Conservation (phyloP, 257 asterid genomes). For the Fraxinus anomala region DNA sequence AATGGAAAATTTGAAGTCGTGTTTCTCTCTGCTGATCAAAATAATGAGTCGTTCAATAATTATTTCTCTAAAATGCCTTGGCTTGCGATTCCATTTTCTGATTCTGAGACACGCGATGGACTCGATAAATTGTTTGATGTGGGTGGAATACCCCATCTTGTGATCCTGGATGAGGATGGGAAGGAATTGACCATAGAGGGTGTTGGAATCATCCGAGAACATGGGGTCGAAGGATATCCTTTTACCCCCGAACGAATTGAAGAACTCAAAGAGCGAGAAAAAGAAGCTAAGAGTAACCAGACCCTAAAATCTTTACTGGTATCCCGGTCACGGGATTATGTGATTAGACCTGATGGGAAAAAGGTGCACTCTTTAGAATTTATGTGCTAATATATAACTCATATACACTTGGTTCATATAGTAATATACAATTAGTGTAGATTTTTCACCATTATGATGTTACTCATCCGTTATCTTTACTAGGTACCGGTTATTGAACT, state of each 20-base stretch:
- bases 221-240: slow-evolving; percentile 78
- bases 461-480: slow-evolving; percentile 9
- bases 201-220: slow-evolving; percentile 48
- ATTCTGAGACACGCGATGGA: slow-evolving; percentile 51
- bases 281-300: slow-evolving; percentile 70
- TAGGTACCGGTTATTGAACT: slow-evolving; percentile 73
- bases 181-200: slow-evolving; percentile 54
- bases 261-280: slow-evolving; percentile 56
- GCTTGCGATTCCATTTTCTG: slow-evolving; percentile 86
- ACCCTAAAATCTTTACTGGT: slow-evolving; percentile 60
- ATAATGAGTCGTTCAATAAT: slow-evolving; percentile 53
- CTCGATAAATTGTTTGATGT: slow-evolving; percentile 55
- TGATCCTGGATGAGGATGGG: slow-evolving; percentile 63
- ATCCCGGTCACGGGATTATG: slow-evolving; percentile 60
- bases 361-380: slow-evolving; percentile 42
- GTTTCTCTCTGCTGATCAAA: slow-evolving; percentile 64
- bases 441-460: not conserved
- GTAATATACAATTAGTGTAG: not conserved
- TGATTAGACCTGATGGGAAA: slow-evolving; percentile 61
- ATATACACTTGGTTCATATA: not conserved
- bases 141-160: slow-evolving; percentile 76
- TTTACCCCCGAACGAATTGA: slow-evolving; percentile 49
- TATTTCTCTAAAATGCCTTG: slow-evolving; percentile 92
- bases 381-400: not conserved
- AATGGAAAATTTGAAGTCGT: slow-evolving; percentile 63